These are phyloP conservation scores for Chiua virens DNA, from an alignment of 768 basidiomycete species.

Conservation along the genomic window DNA sequence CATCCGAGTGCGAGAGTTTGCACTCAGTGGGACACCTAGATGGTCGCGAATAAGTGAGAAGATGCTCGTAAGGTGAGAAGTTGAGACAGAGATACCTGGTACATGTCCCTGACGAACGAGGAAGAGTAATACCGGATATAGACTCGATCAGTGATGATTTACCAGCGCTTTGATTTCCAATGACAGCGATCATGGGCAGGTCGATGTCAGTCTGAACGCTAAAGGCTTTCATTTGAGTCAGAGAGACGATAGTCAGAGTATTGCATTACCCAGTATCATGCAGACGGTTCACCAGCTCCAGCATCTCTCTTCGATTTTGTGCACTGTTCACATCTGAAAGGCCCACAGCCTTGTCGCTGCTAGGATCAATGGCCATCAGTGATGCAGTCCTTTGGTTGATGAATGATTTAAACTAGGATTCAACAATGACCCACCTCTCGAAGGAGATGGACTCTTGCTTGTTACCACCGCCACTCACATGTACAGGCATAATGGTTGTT, in stretches of 20 bases:
- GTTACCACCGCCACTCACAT: too few species aligned
- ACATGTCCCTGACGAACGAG: conserved; percentile 72
- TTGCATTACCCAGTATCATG: conserved; percentile 59
- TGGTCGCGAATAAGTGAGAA: background rate
- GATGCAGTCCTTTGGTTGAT: too few species aligned
- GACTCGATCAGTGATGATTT: conserved; percentile 76
- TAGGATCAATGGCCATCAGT: too few species aligned
- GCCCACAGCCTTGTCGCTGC: too few species aligned
- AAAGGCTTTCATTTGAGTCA: too few species aligned
- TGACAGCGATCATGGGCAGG: conserved; percentile 68
- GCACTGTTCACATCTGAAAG: conserved; percentile 52
- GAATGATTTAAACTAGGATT: too few species aligned
- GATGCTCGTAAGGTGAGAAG: background rate
- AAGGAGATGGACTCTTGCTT: too few species aligned
- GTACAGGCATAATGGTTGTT: too few species aligned
- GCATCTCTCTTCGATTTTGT: conserved; percentile 52
- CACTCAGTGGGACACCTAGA: conserved; percentile 59
- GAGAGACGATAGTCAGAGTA: too few species aligned
- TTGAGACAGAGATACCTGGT: conserved; percentile 49
- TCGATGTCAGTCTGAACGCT: conserved; percentile 30
- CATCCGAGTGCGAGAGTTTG: conserved; percentile 43
- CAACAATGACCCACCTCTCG: too few species aligned
- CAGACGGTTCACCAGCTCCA: conserved; percentile 57
- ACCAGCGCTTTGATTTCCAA: conserved; percentile 69
- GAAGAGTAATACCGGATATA: conserved; percentile 69